Conservation (phyloP, 495 filamentous ascomycete species). For the Xylaria intraflava region DNA sequence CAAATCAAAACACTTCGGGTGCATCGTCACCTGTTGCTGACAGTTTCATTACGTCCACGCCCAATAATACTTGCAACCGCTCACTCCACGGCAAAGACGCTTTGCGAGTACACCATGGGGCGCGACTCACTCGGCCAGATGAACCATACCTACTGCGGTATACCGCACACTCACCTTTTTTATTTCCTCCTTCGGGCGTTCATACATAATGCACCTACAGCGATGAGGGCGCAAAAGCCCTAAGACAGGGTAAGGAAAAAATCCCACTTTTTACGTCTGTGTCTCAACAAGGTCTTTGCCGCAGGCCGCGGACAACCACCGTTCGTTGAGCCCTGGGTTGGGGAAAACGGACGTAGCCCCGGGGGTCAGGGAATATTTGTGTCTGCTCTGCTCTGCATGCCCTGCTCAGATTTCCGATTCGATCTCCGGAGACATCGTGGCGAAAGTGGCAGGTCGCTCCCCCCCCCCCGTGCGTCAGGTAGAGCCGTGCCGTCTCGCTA, state of each 20-base stretch:
- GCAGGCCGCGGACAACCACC: no score
- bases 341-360: constrained; percentile 4
- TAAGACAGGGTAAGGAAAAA: no score
- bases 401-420: no score
- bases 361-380: no score
- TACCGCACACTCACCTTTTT: not conserved
- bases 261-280: no score
- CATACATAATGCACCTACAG: not conserved
- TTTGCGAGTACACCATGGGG: constrained; percentile 12
- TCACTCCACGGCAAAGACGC: not conserved
- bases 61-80: not conserved
- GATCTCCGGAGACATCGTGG: not conserved
- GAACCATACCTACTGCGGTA: not conserved
- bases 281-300: no score
- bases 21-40: constrained; percentile 7
- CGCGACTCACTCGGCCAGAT: not conserved
- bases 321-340: constrained; percentile 13
- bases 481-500: constrained; percentile 4
- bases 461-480: not conserved
- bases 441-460: not conserved
- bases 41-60: not conserved
- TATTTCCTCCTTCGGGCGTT: not conserved
- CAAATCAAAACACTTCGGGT: no score
- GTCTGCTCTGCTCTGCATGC: no score
- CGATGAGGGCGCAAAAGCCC: not conserved